These are phyloP conservation scores for Sherardia arvensis DNA, from an alignment of 257 asterid species.

Conservation along the genomic window DNA sequence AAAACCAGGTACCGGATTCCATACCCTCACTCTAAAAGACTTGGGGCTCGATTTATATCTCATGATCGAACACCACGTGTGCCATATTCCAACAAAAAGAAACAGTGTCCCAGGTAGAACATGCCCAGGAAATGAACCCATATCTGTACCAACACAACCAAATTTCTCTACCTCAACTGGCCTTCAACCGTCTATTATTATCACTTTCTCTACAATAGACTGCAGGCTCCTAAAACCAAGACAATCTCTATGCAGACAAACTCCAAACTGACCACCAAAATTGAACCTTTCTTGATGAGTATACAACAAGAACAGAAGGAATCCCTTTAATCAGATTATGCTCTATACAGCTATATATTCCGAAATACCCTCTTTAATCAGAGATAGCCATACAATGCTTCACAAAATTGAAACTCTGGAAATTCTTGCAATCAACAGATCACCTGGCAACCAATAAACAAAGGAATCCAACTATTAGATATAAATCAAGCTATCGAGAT, in stretches of 20 bases:
- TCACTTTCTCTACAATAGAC: neutral
- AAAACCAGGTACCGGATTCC: slow-evolving; percentile 89
- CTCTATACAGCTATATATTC: neutral
- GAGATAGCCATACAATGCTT: slow-evolving; percentile 1
- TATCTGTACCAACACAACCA: slow-evolving; percentile 15
- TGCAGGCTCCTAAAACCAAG: slow-evolving; percentile 4
- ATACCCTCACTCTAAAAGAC: slow-evolving; percentile 61
- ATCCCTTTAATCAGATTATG: slow-evolving; percentile 1
- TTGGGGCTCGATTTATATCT: slow-evolving; percentile 60
- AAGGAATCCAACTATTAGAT: neutral
- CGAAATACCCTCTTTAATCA: neutral
- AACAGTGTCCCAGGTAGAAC: slow-evolving; percentile 87
- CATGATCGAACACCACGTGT: slow-evolving; percentile 67
- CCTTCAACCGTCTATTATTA: neutral
- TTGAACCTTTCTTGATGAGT: neutral
- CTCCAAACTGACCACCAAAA: neutral
- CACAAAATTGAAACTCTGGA: neutral
- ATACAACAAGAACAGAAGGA: neutral
- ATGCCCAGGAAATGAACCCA: slow-evolving; percentile 98
- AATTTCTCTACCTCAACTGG: neutral
- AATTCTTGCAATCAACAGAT: slow-evolving; percentile 4
- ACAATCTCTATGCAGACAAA: neutral
- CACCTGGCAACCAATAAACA: neutral
- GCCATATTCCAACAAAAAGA: slow-evolving; percentile 82
- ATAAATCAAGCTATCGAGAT: neutral